phyloP scores from a whole-genome alignment of 768 basidiomycete genomes.

The Suillus cothurnatus region DNA sequence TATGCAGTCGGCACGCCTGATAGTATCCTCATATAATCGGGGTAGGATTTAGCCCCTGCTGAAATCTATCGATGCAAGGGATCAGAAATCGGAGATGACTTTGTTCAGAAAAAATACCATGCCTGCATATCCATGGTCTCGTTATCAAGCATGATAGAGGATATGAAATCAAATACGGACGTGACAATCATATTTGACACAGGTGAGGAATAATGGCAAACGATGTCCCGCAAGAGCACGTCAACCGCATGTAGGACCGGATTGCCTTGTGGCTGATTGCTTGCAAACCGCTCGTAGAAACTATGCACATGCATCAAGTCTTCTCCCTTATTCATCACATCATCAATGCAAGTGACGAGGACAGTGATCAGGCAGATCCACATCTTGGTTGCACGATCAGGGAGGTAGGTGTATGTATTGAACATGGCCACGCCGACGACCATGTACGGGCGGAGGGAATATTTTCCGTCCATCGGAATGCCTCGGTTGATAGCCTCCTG shows the following conservation, averaged over 20 bases:
- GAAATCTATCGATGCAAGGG: constrained; percentile 3
- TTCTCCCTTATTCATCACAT: constrained; percentile 6
- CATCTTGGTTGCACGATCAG: neutral
- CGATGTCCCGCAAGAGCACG: neutral
- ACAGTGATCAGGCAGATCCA: neutral
- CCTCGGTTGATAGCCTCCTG: constrained; percentile 21
- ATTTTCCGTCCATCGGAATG: constrained; percentile 20
- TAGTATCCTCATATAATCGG: constrained; percentile 14
- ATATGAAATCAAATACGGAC: no score
- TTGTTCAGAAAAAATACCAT: no score
- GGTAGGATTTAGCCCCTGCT: constrained; percentile 15
- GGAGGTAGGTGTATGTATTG: neutral
- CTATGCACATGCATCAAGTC: constrained; percentile 20
- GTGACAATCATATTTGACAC: no score
- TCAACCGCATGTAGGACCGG: constrained; percentile 33
- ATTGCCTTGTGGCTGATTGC: constrained; percentile 27
- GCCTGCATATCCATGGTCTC: no score
- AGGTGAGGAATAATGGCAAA: no score
- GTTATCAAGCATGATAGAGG: no score
- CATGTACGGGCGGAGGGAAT: constrained; percentile 23
- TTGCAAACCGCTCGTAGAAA: constrained; percentile 33
- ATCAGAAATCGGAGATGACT: neutral
- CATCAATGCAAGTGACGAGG: neutral
- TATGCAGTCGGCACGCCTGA: constrained; percentile 34
- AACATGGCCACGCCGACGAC: constrained; percentile 23